Evolutionary conservation across 2,329 filamentous ascomycete genomes (phyloP), one percentile per base, ranked within the genome.

Genomic region (Arthrinium phaeospermum): DNA sequence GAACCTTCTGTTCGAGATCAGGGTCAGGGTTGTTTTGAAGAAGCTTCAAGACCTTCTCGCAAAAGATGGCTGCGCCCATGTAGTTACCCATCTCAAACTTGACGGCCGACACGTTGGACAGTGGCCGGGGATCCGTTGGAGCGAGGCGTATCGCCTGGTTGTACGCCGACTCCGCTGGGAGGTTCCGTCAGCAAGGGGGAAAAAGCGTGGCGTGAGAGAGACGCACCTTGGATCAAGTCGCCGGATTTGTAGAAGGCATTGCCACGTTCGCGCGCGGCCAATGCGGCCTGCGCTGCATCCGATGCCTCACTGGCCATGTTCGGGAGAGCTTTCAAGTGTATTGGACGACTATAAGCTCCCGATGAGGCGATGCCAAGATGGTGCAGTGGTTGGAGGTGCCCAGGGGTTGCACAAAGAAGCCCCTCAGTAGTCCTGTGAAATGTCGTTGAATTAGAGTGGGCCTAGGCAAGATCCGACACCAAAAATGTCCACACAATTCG

Each of bases 1-100:
- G 70, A 14, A 73, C 67, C 27, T 71, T 74, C 68, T 74, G 70
- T 34, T 75, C 19, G 57, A 67, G 14, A 44, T 44, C 57, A 72
- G 71, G 57, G 19, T 72, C 72, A 34, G 72, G 67, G 22, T 72
- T 68, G 3, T 10, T 22, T 14, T 64, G 19, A 3, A 41, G 44
- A 30, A 77, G 70, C 1, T 71, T 19, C 46, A 78, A 61, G 14
- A 75, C 72, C 27, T 73, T 70, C 14, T 70, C 34, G 34, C 73
- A 70, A 51, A 71, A 75, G n/a, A 45, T 45, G 53, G 72, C 53
- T 27, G 74, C 73, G 10, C 57, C 57, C 4, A 61, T 10, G 46
- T 77, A 76, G n/a, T 75, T 67, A 27, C 77, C 76, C 67, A 72
- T 73, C 70, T 78, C 75, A 27, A 76, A 77, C 67, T 74, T 74